Conservation (phyloP, 768 basidiomycete species). For the Suillus spraguei region DNA sequence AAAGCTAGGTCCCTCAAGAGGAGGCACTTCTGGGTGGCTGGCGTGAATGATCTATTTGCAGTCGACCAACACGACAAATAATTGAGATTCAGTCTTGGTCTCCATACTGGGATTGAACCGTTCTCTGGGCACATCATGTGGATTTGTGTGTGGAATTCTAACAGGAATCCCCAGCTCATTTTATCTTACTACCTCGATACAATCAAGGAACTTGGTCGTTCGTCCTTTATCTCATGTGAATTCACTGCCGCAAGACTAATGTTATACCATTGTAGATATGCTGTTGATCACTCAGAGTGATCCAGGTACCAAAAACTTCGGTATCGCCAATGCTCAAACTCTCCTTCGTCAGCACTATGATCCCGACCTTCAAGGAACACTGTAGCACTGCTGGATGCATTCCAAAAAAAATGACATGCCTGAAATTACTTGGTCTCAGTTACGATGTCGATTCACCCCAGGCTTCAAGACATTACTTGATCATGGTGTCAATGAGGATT, state of each 20-base stretch:
- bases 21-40: too few species aligned
- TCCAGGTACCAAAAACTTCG: not conserved
- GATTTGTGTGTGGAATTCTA: too few species aligned
- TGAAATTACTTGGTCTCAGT: not conserved
- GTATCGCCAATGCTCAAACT: not conserved
- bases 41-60: too few species aligned
- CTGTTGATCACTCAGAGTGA: not conserved
- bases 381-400: not conserved
- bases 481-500: too few species aligned
- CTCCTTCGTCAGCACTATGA: not conserved
- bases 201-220: slow-evolving; percentile 20
- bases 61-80: not conserved
- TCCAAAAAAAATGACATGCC: not conserved
- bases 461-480: not conserved
- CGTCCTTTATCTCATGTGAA: not conserved
- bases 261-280: not conserved
- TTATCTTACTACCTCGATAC: slow-evolving; percentile 20
- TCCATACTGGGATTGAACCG: not conserved
- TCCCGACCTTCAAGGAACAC: not conserved
- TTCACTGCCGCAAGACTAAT: too few species aligned
- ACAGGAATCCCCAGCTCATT: slow-evolving; percentile 18
- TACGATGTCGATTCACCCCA: not conserved
- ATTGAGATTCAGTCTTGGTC: not conserved
- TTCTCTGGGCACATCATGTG: too few species aligned
- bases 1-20: too few species aligned